Evolutionary conservation across 2,329 filamentous ascomycete genomes (phyloP), one percentile per base, ranked within the genome.

Genomic region (Trichoderma koningii): DNA sequence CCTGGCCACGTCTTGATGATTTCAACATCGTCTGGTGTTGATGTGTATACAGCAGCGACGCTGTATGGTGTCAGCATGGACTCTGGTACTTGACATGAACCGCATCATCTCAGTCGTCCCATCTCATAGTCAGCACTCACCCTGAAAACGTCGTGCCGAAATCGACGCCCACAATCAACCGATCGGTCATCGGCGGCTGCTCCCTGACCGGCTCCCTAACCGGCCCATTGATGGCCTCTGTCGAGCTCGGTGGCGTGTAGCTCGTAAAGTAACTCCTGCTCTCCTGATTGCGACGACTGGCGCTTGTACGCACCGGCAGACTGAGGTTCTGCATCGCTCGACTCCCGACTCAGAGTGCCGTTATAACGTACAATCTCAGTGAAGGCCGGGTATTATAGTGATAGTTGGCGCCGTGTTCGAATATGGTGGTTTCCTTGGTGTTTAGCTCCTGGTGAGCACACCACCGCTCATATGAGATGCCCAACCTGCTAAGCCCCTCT

Each of bases 1-100:
- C 91, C 91, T 0, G 91, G 90, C 91, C 91, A 94, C 15, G 86
- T 89, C 79, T 92, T 93, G 79, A 93, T 92, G 71, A 93, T 91
- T 73, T 93, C 89, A 65, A 93, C 82, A 74, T 93, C 90, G 74
- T 93, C 90, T 14, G 90, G 90, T 1, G 87, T 91, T 4, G 87
- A 89, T 15, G 88, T 90, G 71, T 92, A 91, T 4, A 91, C 88
- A 34, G 88, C 87, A 7, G 89, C 89, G 66, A 91, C 89, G 23
- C 76, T 78, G 38, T 3, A 0, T 19, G 3, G 6, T 28, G 21
- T 59, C 38, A 60, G 55, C 55, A 55, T 5, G 5, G 23, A 10
- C 42, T 47, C 17, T 34, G 30, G 30, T 34, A 10, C 30, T 34
- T 34, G 7, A 34, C 30, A 34, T 10, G 9, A 34, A 10, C 30